Evolutionary conservation across 257 asterid species (phyloP), one percentile per base, ranked within the genome.

Genomic region (Fraxinus pennsylvanica): DNA sequence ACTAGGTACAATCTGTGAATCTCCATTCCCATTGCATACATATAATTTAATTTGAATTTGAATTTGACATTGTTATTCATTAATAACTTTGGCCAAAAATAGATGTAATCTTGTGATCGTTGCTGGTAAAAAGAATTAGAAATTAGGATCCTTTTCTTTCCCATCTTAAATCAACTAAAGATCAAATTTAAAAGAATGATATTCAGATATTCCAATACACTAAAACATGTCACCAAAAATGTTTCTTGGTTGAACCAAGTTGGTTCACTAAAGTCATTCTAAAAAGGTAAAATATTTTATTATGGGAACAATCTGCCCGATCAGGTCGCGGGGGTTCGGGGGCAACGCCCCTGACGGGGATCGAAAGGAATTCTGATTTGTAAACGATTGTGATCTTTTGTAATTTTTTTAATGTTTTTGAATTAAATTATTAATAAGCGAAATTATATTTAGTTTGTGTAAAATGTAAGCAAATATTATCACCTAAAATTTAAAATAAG

Each of bases 201-300:
- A 93, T 74, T 93, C 98, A 19, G 98, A 4, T 93, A 93, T 74
- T 93, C 98, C 21, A 82, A 90, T 43, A 90, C 81, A 41, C 96
- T 93, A 29, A 84, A 73, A 36, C 92, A 96, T 15, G 29, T 85
- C 2, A 74, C 87, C 13, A 21, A 76, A 1, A 74, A 84, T 81
- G 77, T 82, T 67, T 50, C 82, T 71, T 93, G 98, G 97, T 90
- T 91, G n/a, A n/a, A n/a, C n/a, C n/a, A n/a, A n/a, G n/a, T 71
- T 93, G 98, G 97, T 90, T 91, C 86, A 89, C 93, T 29, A 93
- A 93, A 85, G 89, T 90, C 72, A 89, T 89, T 69, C 78, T 93
- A 38, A 85, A 89, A 74, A 91, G 97, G 97, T 93, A 73, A 30
- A 9, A 14, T 59, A 19, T 10, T 1, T 45, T 43, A 25, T 25